Evolutionary conservation across 2,329 filamentous ascomycete genomes (phyloP).

Genomic region (Macrophomina phaseolina): DNA sequence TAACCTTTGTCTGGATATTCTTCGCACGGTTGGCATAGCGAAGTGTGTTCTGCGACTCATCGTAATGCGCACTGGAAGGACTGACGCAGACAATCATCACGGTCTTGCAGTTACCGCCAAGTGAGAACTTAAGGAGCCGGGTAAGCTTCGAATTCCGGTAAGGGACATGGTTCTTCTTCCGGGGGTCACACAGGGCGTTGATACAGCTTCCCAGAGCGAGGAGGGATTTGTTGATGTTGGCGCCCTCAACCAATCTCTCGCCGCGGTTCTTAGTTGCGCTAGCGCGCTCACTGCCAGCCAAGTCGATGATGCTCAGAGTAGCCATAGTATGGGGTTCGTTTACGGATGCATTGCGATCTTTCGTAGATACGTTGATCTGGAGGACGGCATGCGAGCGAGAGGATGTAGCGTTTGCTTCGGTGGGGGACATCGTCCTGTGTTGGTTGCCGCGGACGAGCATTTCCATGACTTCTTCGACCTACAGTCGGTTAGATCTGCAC

Average conservation of each 20-base stretch:
- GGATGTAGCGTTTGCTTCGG: constrained; percentile 95
- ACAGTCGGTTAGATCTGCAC: constrained; percentile 34
- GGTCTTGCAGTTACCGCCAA: constrained; percentile 97
- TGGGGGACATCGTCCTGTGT: constrained; percentile 93
- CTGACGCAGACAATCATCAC: constrained; percentile 99
- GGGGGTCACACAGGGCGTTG: constrained; percentile 93
- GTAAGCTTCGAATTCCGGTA: constrained; percentile 99
- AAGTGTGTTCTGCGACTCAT: constrained; percentile 97
- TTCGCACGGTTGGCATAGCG: constrained; percentile 97
- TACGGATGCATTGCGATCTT: constrained; percentile 88
- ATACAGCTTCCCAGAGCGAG: constrained; percentile 95
- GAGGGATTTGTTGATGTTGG: constrained; percentile 99
- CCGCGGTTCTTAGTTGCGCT: constrained; percentile 97
- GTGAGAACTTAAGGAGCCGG: constrained; percentile 91
- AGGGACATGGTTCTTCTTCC: constrained; percentile 91
- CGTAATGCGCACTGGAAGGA: constrained; percentile 93
- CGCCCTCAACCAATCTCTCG: constrained; percentile 87
- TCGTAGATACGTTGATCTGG: constrained; percentile 94
- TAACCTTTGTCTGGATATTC: constrained; percentile 99
- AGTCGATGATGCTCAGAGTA: constrained; percentile 95
- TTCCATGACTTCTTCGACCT: constrained; percentile 90
- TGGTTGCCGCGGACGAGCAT: constrained; percentile 97
- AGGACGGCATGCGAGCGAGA: constrained; percentile 96
- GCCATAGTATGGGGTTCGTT: constrained; percentile 98
- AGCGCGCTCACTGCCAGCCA: constrained; percentile 93